These are phyloP conservation scores for Limonium bicolor DNA, from an alignment of 148 eudicot genomes.

Conservation along the genomic window DNA sequence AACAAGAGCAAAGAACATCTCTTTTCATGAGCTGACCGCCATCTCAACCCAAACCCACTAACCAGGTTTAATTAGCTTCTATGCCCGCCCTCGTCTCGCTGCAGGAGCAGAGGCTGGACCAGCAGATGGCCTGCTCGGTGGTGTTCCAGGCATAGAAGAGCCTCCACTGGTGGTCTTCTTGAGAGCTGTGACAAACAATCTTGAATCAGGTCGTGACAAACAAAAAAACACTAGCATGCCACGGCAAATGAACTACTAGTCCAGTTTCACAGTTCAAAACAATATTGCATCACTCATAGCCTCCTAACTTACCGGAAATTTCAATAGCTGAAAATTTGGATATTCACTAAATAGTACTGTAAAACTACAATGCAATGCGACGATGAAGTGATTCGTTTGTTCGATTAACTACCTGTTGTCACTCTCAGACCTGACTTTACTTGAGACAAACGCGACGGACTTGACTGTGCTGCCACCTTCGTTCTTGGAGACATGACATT, in stretches of 20 bases:
- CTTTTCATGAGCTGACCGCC: too few species aligned
- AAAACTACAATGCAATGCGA: too few species aligned
- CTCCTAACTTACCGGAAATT: neutral
- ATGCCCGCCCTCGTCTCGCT: too few species aligned
- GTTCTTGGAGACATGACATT: slow-evolving; percentile 11
- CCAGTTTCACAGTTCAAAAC: too few species aligned
- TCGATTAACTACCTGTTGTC: slow-evolving; percentile 14
- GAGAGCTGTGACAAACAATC: too few species aligned
- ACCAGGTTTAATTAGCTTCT: too few species aligned
- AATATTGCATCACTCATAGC: too few species aligned
- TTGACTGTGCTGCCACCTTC: slow-evolving; percentile 12
- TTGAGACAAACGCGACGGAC: slow-evolving; percentile 29
- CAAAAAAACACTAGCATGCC: too few species aligned
- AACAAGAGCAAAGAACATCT: too few species aligned
- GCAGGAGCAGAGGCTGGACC: neutral
- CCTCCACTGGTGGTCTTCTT: slow-evolving; percentile 18
- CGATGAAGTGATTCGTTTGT: neutral
- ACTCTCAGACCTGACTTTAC: slow-evolving; percentile 17
- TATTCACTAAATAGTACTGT: too few species aligned
- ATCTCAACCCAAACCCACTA: too few species aligned
- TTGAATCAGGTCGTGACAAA: too few species aligned
- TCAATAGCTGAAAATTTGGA: neutral
- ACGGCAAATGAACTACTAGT: slow-evolving; percentile 1
- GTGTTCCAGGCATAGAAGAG: slow-evolving; percentile 15
- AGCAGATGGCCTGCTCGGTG: slow-evolving; percentile 3